A percentile compares a stretch with the other conserved stretches of the same genome.
Conservation (phyloP, 2,329 filamentous ascomycete genomes). For the Microsporum canis region DNA sequence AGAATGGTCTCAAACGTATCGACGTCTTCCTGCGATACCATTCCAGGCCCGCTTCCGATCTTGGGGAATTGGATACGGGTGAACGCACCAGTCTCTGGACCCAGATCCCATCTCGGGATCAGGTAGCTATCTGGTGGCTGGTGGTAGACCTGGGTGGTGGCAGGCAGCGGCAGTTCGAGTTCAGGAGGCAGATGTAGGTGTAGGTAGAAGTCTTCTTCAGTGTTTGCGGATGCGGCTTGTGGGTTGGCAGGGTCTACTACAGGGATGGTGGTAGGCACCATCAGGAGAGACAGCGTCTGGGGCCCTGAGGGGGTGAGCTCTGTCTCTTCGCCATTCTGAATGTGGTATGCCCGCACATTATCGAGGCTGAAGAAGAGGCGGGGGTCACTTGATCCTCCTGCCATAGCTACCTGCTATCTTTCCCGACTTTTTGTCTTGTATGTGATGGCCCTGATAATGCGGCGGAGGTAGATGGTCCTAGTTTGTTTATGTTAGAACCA, state of each 20-base stretch:
- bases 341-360: slow-evolving; percentile 82
- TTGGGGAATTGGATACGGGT: slow-evolving; percentile 83
- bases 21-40: slow-evolving; percentile 75
- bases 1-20: slow-evolving; percentile 97
- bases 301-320: slow-evolving; percentile 73
- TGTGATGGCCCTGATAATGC: background rate
- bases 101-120: slow-evolving; percentile 89
- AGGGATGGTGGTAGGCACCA: slow-evolving; percentile 82
- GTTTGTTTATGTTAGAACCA: no score
- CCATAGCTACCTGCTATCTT: slow-evolving; percentile 7
- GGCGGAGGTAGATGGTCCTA: background rate
- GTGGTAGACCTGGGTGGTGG: slow-evolving; percentile 94
- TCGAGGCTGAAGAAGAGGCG: slow-evolving; percentile 45
- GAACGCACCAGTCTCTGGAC: slow-evolving; percentile 77
- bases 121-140: slow-evolving; percentile 87
- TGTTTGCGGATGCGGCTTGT: slow-evolving; percentile 43
- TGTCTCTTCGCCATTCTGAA: slow-evolving; percentile 75
- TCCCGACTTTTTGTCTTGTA: background rate
- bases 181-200: slow-evolving; percentile 91
- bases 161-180: slow-evolving; percentile 83
- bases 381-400: slow-evolving; percentile 22
- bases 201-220: slow-evolving; percentile 89
- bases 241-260: slow-evolving; percentile 47
- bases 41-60: slow-evolving; percentile 50
- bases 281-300: slow-evolving; percentile 83